A percentile compares a stretch with the other conserved stretches of the same genome.
Conservation (phyloP, 2,329 filamentous ascomycete species). For the Verticillium longisporum region DNA sequence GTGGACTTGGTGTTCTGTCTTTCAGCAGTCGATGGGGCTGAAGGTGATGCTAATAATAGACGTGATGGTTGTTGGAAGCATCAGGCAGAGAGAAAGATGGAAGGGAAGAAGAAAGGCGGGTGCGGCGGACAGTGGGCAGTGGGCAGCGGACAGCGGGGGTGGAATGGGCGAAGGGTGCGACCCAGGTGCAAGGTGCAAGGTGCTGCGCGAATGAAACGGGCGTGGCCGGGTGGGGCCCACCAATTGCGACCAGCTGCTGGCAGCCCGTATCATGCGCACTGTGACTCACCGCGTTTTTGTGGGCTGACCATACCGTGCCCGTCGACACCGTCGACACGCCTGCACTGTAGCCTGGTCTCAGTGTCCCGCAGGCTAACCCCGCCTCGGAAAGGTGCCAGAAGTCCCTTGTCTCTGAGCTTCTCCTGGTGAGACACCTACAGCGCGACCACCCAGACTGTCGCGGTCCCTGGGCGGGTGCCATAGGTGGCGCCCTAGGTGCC, state of each 20-base stretch:
- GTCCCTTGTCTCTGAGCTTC: background rate
- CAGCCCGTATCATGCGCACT: too few relatives aligned
- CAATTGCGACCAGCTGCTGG: background rate
- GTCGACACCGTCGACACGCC: background rate
- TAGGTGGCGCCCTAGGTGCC: too few relatives aligned
- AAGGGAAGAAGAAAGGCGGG: slow-evolving; percentile 4
- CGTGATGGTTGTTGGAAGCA: slow-evolving; percentile 32
- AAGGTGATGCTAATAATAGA: slow-evolving; percentile 48
- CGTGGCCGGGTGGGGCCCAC: background rate
- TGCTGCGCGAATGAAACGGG: slow-evolving; percentile 1
- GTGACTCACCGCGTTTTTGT: background rate
- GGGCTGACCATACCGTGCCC: background rate
- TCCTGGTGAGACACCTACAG: background rate
- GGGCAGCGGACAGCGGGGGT: slow-evolving; percentile 1
- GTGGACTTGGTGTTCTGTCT: slow-evolving; percentile 22
- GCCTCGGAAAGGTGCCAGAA: background rate
- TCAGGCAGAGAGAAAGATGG: slow-evolving; percentile 15
- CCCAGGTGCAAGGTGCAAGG: background rate
- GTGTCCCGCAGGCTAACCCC: background rate
- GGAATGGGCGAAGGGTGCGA: background rate
- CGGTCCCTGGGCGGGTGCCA: too few relatives aligned
- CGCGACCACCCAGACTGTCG: background rate
- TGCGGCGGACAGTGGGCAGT: background rate
- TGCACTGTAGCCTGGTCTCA: background rate
- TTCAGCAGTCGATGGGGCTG: slow-evolving; percentile 37